Evolutionary conservation across 2,329 filamentous ascomycete species (phyloP), one percentile per base, ranked within the genome.

Genomic region (Hypoxylon sp.): DNA sequence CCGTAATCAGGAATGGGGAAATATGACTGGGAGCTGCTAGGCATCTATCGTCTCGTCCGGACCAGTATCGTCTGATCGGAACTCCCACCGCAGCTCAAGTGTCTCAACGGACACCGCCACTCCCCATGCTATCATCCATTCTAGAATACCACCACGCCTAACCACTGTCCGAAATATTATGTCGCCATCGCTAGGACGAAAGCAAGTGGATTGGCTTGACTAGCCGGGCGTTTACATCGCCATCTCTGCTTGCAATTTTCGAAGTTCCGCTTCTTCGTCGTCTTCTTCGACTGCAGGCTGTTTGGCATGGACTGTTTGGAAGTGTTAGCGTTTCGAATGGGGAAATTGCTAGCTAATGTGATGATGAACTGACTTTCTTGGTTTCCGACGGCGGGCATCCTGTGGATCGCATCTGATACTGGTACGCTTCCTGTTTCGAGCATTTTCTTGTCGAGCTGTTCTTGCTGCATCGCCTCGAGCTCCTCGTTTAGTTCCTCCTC

Each of bases 181-280:
- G 69, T 65, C 66, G 66, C 59, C 31, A 54, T 58, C 47, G 33
- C 42, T 55, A 65, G 48, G 42, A 63, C 48, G 50, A 66, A 62
- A 68, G 66, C 39, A 71, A 54, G 44, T 22, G 47, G 51, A 63
- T 42, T 42, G 33, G 13, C 22, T 39, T 26, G 22, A 57, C 47
- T 33, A n/a, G 47, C 54, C 35, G 33, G 51, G n/a, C 10, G 46
- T 67, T 86, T 77, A 97, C 91, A 98, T 97, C 72, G 94, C 94
- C 95, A 98, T 98, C 82, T 98, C 95, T 37, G 94, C 94, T 80
- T 97, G 94, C 74, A 99, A 82, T 83, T 96, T 98, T 81, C 92
- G 89, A 78, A 98, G 85, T 84, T 98, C 95, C 76, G 91, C 95
- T 81, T 98, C 95, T 79, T 98, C 96, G 86, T 98, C 95, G 80